Evolutionary conservation across 176 grass and related monocot species (phyloP), one percentile per base, ranked within the genome.

Genomic region (Typha latifolia): DNA sequence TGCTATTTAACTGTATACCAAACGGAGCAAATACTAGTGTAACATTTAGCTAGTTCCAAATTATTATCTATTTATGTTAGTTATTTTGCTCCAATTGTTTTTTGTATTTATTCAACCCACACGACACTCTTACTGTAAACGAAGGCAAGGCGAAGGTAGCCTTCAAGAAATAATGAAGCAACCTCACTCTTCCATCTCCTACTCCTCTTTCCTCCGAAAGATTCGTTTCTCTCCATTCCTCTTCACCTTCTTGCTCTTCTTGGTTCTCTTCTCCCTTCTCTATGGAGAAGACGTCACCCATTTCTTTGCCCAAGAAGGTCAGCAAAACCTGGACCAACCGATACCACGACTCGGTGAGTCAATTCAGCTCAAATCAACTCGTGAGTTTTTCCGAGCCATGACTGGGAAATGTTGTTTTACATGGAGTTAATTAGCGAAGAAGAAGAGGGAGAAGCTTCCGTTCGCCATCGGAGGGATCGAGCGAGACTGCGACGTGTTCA

Each of bases 401-500:
- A 43, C 6, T 8, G 37, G 37, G 16, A 12, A n/a, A 14, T n/a
- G 1, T 62, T 61, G 12, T 49, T 22, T 19, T 11, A 14, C 11
- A 23, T 49, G 12, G 53, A 72, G 4, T 34, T n/a, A n/a, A n/a
- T n/a, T 16, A 10, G 16, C 12, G 15, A 49, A 18, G 32, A 66
- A 19, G 61, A 67, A 51, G 61, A 21, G 65, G 12, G 83, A 71
- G 27, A 70, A 26, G 66, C 67, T 80, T 57, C 72, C 93, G 16
- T 92, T 97, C 51, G 78, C 74, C 32, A 63, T 89, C 8, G 84
- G 82, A 47, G 76, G 84, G 61, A 61, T 18, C 14, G 84, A 82
- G 8, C 63, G 19, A 14, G 64, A 71, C 37, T 97, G 93, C 75
- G 71, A 92, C 62, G 24, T 89, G 65, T 92, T 92, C 72, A 74